Evolutionary conservation across 371 early-diverging fungal genomes (phyloP), one percentile per base, ranked within the genome.

Genomic region (Apophysomyces variabilis): DNA sequence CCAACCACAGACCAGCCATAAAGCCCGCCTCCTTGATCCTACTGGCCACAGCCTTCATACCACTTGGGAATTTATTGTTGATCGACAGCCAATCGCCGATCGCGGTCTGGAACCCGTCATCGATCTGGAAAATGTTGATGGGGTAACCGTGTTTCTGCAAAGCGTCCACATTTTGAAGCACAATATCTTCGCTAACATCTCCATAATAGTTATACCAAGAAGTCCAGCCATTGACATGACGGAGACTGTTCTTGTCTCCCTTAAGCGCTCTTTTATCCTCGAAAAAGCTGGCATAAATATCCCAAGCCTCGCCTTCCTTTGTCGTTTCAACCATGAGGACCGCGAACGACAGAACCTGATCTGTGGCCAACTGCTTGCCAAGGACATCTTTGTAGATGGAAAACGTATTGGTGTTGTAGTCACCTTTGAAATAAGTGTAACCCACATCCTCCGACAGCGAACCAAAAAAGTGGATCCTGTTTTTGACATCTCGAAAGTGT

Each of bases 121-220:
- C 86, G 32, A 87, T 85, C 67, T 87, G 88, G 60, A 87, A 85
- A 7, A 86, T 82, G 50, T 84, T 73, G 62, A 83, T 85, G 1
- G 88, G 85, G 67, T 84, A 85, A 5, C 74, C 68, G 18, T 77
- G 60, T 2, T 74, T 59, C 35, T 75, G 61, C 6, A 81, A 66
- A 7, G 84, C 80, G 1, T 70, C 66, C 6, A 87, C 63, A 36
- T 87, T 85, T 36, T 83, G 74, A 12, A 78, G 60, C 6, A 85
- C 71, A 43, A 85, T 74, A 1, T 66, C 59, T 56, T 87, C 84
- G 47, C 74, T 84, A 26, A 87, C 84, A 65, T 84, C 83, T 13
- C 82, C 87, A 54, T 87, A 85, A 37, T 85, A 83, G 41, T 76
- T 74, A 38, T 87, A 87, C 87, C 87, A 87, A 1, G 85, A 84